Conservation (phyloP, 78 protist species). For the Protostelium mycophagum region DNA sequence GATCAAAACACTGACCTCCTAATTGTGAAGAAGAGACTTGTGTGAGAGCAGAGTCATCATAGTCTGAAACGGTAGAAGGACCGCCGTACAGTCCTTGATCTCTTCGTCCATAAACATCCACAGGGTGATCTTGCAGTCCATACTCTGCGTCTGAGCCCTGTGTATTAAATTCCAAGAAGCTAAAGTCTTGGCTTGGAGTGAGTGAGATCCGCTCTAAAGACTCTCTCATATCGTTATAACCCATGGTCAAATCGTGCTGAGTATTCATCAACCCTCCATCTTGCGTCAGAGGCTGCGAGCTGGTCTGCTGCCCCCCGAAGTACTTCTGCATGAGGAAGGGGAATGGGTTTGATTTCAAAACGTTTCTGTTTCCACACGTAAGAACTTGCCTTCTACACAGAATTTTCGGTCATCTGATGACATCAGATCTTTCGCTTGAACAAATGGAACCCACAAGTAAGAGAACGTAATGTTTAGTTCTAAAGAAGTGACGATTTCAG, state of each 20-base stretch:
- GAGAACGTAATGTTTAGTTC: too few relatives aligned
- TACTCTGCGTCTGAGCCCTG: constrained; percentile 10
- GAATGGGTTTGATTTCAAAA: too few relatives aligned
- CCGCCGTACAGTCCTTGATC: neutral
- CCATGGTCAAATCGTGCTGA: neutral
- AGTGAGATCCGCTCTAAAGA: neutral
- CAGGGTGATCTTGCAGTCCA: neutral
- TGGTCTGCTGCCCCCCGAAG: neutral
- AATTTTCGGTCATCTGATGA: too few relatives aligned
- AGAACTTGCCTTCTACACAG: too few relatives aligned
- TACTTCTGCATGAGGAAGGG: neutral
- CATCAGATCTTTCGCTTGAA: too few relatives aligned
- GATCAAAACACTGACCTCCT: neutral
- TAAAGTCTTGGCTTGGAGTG: neutral
- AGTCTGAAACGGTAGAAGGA: neutral
- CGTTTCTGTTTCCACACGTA: too few relatives aligned
- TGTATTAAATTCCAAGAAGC: constrained; percentile 4
- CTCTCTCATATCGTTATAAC: neutral
- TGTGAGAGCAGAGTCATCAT: neutral
- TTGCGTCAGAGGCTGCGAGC: neutral
- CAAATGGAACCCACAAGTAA: too few relatives aligned
- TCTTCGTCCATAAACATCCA: neutral
- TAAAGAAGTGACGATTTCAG: too few relatives aligned
- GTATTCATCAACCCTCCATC: neutral
- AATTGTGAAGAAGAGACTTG: neutral